Conservation (phyloP, 202 grass and related monocot species). For the Setaria viridis region DNA sequence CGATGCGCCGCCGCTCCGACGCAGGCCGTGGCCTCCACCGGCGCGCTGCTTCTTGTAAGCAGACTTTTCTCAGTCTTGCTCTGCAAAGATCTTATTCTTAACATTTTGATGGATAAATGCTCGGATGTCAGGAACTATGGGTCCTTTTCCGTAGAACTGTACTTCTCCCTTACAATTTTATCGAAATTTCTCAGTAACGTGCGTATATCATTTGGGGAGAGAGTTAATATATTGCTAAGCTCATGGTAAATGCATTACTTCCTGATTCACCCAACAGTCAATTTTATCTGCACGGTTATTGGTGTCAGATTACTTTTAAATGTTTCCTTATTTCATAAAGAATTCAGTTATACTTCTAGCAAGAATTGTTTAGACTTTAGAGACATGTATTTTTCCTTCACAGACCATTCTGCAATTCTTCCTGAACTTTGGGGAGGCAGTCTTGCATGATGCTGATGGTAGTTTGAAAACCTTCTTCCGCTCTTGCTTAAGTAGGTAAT, state of each 20-base stretch:
- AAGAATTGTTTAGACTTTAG: neutral
- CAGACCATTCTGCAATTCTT: conserved; percentile 97
- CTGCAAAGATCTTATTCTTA: neutral
- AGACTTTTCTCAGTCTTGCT: neutral
- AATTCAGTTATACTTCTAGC: neutral
- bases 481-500: conserved; percentile 98
- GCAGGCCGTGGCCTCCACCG: conserved; percentile 78
- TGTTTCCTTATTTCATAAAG: conserved; percentile 21
- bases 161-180: neutral
- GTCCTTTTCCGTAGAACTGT: neutral
- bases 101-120: conserved; percentile 14
- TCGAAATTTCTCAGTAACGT: neutral
- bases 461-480: conserved; percentile 85
- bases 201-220: neutral
- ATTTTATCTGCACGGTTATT: neutral
- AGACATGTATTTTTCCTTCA: conserved; percentile 30
- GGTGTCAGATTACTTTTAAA: neutral
- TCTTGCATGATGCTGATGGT: conserved; percentile 91
- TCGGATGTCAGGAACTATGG: neutral
- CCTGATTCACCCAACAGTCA: neutral
- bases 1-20: conserved; percentile 69
- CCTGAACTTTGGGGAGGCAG: conserved; percentile 93
- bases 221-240: conserved; percentile 28
- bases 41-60: conserved; percentile 73
- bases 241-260: conserved; percentile 3